Base-by-base conservation (phyloP, 2,329 filamentous ascomycete genomes). In the Aspergillus brasiliensis region DNA sequence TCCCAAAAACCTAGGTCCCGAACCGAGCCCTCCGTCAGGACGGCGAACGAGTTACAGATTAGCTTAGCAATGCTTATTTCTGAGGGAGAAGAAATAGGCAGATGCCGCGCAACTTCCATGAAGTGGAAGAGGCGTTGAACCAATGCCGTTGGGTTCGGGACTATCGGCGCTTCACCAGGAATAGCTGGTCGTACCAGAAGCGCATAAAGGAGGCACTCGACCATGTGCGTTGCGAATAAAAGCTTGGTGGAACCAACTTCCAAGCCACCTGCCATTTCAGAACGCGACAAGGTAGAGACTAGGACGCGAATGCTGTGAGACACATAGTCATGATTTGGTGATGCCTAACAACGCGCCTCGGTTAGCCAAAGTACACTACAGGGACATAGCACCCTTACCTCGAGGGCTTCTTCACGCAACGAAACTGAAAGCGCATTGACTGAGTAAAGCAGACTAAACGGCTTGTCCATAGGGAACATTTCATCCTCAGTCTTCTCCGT, bases 401-500 rank as follows among this genome's bases (percentile, higher is more conserved):
- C 75, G 17, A 75, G 65, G 7, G 68, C 77, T 71, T 78, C 78
- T 62, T 75, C 76, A 25, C 80, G 77, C 40, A 92, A 80, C 70
- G 88, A 89, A 57, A 86, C 83, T 21, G 81, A 78, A 40, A 96
- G 79, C 0, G 88, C 85, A 69, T 89, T 83, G 1, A 92, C 76
- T 2, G 89, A 88, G 71, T 93, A 96, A 0, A 92, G 80, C 2
- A 87, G 86, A 67, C 89, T 90, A 79, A 87, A 92, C 2, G 89
- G 88, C 60, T 89, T 86, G 0, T 84, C 83, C 1, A 84, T 74
- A 6, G 90, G 88, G 61, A 95, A 92, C 1, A 92, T 78, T 10
- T 88, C 83, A 10, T 78, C 75, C 60, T 87, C 84, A 0, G 83
- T 79, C n/a, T 80, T 81, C 1, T 76, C 71, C 2, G 81, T 75